Evolutionary conservation across 345 rosid species (phyloP).

Genomic region (Brassica cretica): DNA sequence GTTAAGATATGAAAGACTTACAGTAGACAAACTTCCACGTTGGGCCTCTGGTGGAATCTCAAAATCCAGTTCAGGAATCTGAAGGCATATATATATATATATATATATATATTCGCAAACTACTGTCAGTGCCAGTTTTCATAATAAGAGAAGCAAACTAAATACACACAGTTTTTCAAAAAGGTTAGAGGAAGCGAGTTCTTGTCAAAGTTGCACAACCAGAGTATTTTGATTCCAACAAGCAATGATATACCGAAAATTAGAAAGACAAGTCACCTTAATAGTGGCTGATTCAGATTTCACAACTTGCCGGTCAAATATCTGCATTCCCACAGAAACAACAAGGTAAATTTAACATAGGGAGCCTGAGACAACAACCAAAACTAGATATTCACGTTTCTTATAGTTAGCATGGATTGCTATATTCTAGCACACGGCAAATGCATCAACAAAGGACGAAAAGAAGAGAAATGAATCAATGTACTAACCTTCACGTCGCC

Average conservation of each 20-base stretch:
- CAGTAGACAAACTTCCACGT: slow-evolving; percentile 87
- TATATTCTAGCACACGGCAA: background rate
- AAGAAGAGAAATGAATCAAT: background rate
- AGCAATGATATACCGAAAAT: background rate
- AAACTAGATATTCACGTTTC: background rate
- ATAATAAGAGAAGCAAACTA: slow-evolving; percentile 1
- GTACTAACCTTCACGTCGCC: slow-evolving; percentile 64
- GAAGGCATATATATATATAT: slow-evolving; percentile 18
- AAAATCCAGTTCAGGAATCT: slow-evolving; percentile 93
- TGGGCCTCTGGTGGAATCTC: slow-evolving; percentile 99
- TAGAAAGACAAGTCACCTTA: slow-evolving; percentile 50
- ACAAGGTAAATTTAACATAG: slow-evolving; percentile 5
- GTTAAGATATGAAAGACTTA: slow-evolving; percentile 38
- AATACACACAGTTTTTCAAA: slow-evolving; percentile 2
- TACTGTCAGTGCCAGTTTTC: slow-evolving; percentile 4
- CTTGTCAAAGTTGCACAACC: background rate
- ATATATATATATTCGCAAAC: background rate
- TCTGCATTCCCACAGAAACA: slow-evolving; percentile 46
- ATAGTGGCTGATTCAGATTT: slow-evolving; percentile 62
- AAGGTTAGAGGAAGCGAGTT: background rate
- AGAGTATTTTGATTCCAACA: background rate
- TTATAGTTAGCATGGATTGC: background rate
- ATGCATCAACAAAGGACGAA: background rate
- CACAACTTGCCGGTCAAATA: slow-evolving; percentile 68
- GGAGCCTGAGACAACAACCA: background rate